A percentile compares a stretch with the other conserved stretches of the same genome.
phyloP scores from a whole-genome alignment of 2,329 filamentous ascomycete genomes.

The Arthrobotrys megalospora region DNA sequence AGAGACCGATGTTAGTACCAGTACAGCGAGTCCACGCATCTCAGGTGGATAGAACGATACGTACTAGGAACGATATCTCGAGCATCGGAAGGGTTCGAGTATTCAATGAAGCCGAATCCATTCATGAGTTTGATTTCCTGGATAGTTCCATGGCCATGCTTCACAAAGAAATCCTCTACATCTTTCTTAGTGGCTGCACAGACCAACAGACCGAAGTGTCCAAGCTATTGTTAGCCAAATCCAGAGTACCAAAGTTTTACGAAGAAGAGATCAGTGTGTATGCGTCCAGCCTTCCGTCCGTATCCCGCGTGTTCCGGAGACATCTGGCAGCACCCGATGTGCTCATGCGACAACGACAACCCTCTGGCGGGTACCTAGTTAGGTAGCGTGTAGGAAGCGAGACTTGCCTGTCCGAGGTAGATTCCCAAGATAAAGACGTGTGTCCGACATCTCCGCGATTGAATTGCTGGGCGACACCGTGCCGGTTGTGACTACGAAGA shows the following conservation, averaged over 20 bases:
- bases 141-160: conserved; percentile 96
- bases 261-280: not conserved
- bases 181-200: conserved; percentile 91
- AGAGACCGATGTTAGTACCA: conserved; percentile 42
- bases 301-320: conserved; percentile 36
- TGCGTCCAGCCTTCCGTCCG: not conserved
- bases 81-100: conserved; percentile 98
- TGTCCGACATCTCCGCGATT: conserved; percentile 74
- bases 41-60: conserved; percentile 65
- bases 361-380: conserved; percentile 5
- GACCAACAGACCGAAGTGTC: conserved; percentile 62
- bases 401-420: conserved; percentile 77
- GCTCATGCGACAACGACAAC: conserved; percentile 54
- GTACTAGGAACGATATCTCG: conserved; percentile 97
- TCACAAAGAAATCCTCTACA: conserved; percentile 94
- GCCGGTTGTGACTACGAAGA: conserved; percentile 12
- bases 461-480: conserved; percentile 30
- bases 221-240: conserved; percentile 69
- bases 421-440: conserved; percentile 97
- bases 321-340: conserved; percentile 7
- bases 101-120: conserved; percentile 99
- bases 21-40: conserved; percentile 59
- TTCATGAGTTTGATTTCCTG: conserved; percentile 99
- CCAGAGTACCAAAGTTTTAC: not conserved
- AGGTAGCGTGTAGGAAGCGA: conserved; percentile 75